These are phyloP conservation scores for Paraphaeosphaeria sporulosa DNA, from an alignment of 2,329 filamentous ascomycete species.

Conservation along the genomic window DNA sequence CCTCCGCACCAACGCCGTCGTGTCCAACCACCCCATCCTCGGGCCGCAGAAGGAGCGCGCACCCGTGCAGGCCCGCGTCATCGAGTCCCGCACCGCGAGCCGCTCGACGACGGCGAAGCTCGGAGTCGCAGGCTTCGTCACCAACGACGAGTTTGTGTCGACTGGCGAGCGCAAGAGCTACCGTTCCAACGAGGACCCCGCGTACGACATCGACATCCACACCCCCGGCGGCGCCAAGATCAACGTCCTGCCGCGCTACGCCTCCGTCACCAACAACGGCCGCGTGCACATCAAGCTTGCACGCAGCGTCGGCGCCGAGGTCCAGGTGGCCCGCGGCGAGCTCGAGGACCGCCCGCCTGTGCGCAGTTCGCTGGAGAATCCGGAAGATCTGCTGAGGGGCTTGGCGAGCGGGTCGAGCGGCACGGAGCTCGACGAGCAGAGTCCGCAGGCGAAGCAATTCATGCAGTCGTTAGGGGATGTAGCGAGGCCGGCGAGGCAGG, in stretches of 20 bases:
- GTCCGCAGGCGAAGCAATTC: constrained; percentile 20
- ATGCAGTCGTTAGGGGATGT: not conserved
- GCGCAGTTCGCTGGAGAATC: constrained; percentile 13
- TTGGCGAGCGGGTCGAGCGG: constrained; percentile 23
- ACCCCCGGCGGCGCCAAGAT: constrained; percentile 61
- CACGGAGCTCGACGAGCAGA: constrained; percentile 31
- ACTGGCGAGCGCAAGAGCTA: constrained; percentile 23
- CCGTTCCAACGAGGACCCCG: constrained; percentile 30
- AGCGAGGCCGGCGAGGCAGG: not conserved
- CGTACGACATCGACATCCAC: constrained; percentile 46
- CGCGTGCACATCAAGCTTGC: constrained; percentile 38
- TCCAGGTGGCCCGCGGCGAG: constrained; percentile 33
- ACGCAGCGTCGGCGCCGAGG: constrained; percentile 30
- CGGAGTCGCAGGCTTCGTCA: constrained; percentile 56
- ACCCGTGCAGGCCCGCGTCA: constrained; percentile 65
- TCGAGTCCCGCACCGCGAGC: constrained; percentile 49
- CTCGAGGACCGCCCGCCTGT: constrained; percentile 36
- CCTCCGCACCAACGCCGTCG: constrained; percentile 61
- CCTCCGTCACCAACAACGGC: constrained; percentile 38
- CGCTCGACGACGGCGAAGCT: constrained; percentile 42
- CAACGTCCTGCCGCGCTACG: constrained; percentile 58
- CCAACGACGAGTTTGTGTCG: constrained; percentile 46
- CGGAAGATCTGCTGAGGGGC: constrained; percentile 17
- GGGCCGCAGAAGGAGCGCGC: constrained; percentile 63
- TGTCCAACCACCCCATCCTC: constrained; percentile 67